Percentiles rank a stretch among this genome's conserved stretches.
These are phyloP conservation scores for Wickerhamomyces queroliae DNA, from an alignment of 805 yeast species.

Conservation along the genomic window DNA sequence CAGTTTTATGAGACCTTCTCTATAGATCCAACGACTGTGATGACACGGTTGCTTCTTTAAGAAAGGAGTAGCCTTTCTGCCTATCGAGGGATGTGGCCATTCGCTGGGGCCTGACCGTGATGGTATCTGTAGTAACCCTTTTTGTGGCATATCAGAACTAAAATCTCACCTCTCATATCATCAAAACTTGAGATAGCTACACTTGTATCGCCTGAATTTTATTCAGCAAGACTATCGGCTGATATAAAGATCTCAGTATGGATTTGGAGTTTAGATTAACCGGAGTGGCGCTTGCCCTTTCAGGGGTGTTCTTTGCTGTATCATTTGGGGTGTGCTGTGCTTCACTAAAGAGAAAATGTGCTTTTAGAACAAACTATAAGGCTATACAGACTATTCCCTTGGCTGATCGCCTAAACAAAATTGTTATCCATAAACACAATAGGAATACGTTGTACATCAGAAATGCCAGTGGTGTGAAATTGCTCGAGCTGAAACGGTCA, in stretches of 20 bases:
- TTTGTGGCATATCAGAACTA: too few relatives aligned
- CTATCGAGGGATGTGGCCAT: too few relatives aligned
- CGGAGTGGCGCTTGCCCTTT: too few relatives aligned
- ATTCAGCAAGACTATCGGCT: background rate
- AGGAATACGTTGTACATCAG: background rate
- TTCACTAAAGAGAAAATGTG: background rate
- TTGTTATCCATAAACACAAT: background rate
- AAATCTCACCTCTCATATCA: too few relatives aligned
- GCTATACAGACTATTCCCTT: background rate
- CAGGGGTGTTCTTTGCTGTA: background rate
- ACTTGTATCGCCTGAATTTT: background rate
- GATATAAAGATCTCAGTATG: background rate
- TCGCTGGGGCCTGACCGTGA: too few relatives aligned
- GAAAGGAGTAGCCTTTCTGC: too few relatives aligned
- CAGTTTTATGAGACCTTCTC: too few relatives aligned
- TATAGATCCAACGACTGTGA: too few relatives aligned
- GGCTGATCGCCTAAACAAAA: background rate
- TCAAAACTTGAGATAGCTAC: too few relatives aligned
- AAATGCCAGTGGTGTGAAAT: background rate
- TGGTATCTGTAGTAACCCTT: too few relatives aligned
- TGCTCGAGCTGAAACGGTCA: conserved; percentile 2
- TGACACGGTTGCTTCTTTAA: too few relatives aligned
- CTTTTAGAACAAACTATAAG: background rate
- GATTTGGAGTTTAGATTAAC: too few relatives aligned
- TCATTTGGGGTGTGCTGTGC: background rate